Percentiles rank a stretch among this genome's conserved stretches.
Evolutionary conservation across 2,329 filamentous ascomycete species (phyloP).

Genomic region (Exophiala oligosperma): DNA sequence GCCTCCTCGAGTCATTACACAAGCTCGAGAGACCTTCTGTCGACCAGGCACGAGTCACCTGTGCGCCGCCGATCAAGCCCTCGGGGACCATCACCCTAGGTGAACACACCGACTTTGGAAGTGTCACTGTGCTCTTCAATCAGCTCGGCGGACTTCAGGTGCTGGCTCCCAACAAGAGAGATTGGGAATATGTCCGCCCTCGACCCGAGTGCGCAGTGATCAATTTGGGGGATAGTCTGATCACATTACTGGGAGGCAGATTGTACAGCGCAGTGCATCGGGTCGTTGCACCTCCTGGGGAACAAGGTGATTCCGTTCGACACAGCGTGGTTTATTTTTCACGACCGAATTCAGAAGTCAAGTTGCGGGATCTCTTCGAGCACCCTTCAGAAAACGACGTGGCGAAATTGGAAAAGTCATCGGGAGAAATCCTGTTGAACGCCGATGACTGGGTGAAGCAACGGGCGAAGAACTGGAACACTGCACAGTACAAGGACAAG

Average conservation of each 20-base stretch:
- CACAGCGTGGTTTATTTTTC: constrained; percentile 27
- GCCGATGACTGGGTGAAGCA: constrained; percentile 15
- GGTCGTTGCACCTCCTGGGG: constrained; percentile 29
- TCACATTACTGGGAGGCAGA: constrained; percentile 45
- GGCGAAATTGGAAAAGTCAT: constrained; percentile 1
- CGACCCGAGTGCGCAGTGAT: constrained; percentile 37
- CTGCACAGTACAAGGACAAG: constrained; percentile 13
- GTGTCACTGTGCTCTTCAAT: constrained; percentile 40
- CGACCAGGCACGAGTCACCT: constrained; percentile 24
- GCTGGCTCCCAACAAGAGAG: constrained; percentile 27
- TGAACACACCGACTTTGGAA: constrained; percentile 40
- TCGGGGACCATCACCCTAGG: constrained; percentile 31
- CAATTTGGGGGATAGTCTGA: constrained; percentile 51
- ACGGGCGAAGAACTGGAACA: constrained; percentile 17
- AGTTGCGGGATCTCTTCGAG: constrained; percentile 10
- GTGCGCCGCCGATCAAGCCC: constrained; percentile 28
- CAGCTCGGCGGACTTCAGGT: constrained; percentile 40
- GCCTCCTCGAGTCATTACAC: constrained; percentile 31
- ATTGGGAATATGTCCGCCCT: constrained; percentile 30
- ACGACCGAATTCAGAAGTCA: constrained; percentile 15
- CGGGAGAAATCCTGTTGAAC: constrained; percentile 5
- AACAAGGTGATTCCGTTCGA: constrained; percentile 21
- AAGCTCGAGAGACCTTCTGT: constrained; percentile 29
- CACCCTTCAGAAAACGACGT: constrained; percentile 9
- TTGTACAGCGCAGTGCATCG: constrained; percentile 35